Percentiles rank a stretch among this genome's conserved stretches.
Evolutionary conservation across 495 filamentous ascomycete genomes (phyloP).

Genomic region (Haplographium delicatum): DNA sequence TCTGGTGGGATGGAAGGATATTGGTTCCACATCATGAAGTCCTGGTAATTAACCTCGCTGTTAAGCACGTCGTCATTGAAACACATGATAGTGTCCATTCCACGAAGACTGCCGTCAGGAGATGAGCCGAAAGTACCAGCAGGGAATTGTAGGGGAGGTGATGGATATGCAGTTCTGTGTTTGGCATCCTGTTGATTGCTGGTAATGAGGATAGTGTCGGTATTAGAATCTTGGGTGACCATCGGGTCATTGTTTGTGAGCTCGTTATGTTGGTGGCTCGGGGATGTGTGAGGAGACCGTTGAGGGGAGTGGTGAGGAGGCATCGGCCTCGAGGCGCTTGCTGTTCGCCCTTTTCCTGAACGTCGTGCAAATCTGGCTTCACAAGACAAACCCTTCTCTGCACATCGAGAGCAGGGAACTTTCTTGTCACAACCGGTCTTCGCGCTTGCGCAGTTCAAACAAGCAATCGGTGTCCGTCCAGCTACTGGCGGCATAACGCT

Average conservation of each 20-base stretch:
- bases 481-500: conserved; percentile 33
- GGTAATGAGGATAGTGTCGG: no score
- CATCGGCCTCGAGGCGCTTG: no score
- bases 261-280: no score
- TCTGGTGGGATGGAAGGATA: conserved; percentile 25
- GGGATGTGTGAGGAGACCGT: no score
- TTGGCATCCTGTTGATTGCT: no score
- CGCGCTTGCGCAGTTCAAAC: conserved; percentile 53
- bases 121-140: no score
- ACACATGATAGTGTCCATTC: neutral
- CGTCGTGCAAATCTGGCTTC: conserved; percentile 47
- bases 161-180: no score
- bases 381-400: conserved; percentile 51
- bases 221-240: no score
- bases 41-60: neutral
- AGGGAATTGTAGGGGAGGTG: neutral
- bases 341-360: neutral
- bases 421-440: conserved; percentile 67
- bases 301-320: no score
- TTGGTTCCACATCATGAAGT: conserved; percentile 30
- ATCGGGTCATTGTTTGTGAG: no score
- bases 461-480: conserved; percentile 48
- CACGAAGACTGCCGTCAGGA: neutral
- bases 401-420: conserved; percentile 54
- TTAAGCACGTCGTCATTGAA: neutral